phyloP scores from a whole-genome alignment of 257 asterid genomes.

The Plantago ovata region DNA sequence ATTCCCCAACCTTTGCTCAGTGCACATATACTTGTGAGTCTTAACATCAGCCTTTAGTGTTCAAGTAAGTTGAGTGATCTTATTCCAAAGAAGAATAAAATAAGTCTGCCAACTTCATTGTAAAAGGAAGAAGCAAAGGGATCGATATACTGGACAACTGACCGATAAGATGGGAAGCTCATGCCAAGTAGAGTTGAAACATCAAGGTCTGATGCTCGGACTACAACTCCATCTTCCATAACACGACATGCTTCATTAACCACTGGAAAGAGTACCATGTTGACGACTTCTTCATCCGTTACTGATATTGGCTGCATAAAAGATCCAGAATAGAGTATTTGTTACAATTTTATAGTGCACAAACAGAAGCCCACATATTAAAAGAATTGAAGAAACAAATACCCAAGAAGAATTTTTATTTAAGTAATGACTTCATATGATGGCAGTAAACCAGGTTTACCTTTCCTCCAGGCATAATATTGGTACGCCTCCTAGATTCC shows the following conservation, averaged over 20 bases:
- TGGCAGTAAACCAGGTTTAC: slow-evolving; percentile 24
- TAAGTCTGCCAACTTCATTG: not conserved
- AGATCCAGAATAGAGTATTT: slow-evolving; percentile 10
- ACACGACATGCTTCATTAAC: slow-evolving; percentile 96
- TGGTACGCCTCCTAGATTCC: slow-evolving; percentile 76
- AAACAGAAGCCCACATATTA: not conserved
- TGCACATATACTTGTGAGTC: not conserved
- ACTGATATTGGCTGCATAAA: slow-evolving; percentile 76
- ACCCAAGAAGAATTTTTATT: slow-evolving; percentile 9
- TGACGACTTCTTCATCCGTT: slow-evolving; percentile 80
- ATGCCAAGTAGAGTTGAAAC: slow-evolving; percentile 91
- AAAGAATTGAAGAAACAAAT: not conserved
- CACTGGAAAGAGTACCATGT: slow-evolving; percentile 91
- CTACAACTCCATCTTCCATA: slow-evolving; percentile 76
- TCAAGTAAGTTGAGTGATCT: not conserved
- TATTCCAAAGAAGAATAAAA: not conserved
- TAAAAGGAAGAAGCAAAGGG: not conserved
- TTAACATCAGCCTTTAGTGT: slow-evolving; percentile 6
- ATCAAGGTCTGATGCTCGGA: slow-evolving; percentile 94
- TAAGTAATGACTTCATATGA: slow-evolving; percentile 1
- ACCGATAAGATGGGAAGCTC: slow-evolving; percentile 97
- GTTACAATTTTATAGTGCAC: too few species aligned
- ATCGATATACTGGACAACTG: slow-evolving; percentile 25
- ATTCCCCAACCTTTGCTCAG: not conserved
- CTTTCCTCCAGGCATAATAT: slow-evolving; percentile 95